Base-by-base conservation (phyloP, 495 filamentous ascomycete species). In the Penicillium flavigenum region DNA sequence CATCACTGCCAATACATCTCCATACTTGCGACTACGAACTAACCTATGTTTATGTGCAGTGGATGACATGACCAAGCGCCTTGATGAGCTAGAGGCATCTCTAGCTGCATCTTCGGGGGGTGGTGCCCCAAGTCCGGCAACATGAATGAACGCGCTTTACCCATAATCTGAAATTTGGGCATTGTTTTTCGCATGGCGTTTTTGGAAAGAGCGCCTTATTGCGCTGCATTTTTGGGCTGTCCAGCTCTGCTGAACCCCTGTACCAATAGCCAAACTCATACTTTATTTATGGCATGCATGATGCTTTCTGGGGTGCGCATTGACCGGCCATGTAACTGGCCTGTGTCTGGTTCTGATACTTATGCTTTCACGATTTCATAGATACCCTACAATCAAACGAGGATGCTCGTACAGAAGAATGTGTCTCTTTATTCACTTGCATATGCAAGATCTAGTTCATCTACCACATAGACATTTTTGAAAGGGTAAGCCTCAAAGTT, bases 31-130 rank as follows among this genome's bases (percentile, higher is more conserved):
- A 47, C 14, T 24, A n/a, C 19, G n/a, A 5, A 45, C 54, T 62
- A 34, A 65, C 52, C 51, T 22, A 41, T 20, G 38, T 16, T 43
- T 38, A 31, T 44, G 12, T 34, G 17, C 60, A 96, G 92, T 98
- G 86, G 93, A 98, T 64, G 94, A 96, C 54, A 97, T 98, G 93
- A 87, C 90, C 12, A 80, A 87, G 57, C 87, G 93, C 17, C 74
- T 98, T 5, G 93, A 98, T 68, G 89, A 87, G 48, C 82, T 98
- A 34, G 93, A 98, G 71, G 79, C 88, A 42, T 86, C 87, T 38
- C 58, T 77, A 34, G 64, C 60, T 19, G 54, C 64, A 34, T 55
- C 59, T 2, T 45, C 47, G 6, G 53, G 38, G 17, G 24, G 68
- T 44, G 56, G 61, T 6, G 44, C 61, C 11, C 50, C 63, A 11